Base-by-base conservation (phyloP, 805 yeast genomes). In the Candida morakotiae region DNA sequence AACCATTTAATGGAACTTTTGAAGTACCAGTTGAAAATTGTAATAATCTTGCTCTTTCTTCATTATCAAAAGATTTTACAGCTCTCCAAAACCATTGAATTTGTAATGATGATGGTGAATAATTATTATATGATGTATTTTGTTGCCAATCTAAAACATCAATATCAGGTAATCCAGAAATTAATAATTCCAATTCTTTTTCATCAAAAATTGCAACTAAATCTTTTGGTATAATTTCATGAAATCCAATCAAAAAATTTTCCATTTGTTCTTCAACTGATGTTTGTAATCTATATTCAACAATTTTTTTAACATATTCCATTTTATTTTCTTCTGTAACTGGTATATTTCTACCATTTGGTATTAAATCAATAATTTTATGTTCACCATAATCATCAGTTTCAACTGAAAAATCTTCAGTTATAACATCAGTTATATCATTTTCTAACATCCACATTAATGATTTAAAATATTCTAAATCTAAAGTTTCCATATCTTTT, bases 11-110 rank as follows among this genome's bases (percentile, higher is more conserved):
- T 17, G 99, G 98, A 7, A 93, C 98, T 59, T 89, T 88, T 44
- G 94, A 82, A 0, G 99, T 91, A 42, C 99, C 99, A 0, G 99
- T 93, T 1, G 94, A 91, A 68, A 93, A 93, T 56, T 93, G 99
- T 41, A 93, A 66, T 46, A 93, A 64, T 55, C 88, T 89, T 7
- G 98, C 99, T 34, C 95, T 73, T 55, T 93, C 97, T 56, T 93
- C 98, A 13, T 75, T 76, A 52, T 87, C 96, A 62, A 93, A 93
- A 1, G 97, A 86, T 51, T 87, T 78, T 10, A 93, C 96, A 1
- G 97, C 96, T 55, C 97, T 73, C 99, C 99, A 93, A 64, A 93
- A 93, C 86, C 97, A 91, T 53, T 83, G 88, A 39, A 93, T 81
- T 55, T 89, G 97, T 21, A 86, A 79, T 2, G 95, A 85, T 2